Conservation (phyloP, 805 yeast species). For the Tetrapisispora nanseiensis region DNA sequence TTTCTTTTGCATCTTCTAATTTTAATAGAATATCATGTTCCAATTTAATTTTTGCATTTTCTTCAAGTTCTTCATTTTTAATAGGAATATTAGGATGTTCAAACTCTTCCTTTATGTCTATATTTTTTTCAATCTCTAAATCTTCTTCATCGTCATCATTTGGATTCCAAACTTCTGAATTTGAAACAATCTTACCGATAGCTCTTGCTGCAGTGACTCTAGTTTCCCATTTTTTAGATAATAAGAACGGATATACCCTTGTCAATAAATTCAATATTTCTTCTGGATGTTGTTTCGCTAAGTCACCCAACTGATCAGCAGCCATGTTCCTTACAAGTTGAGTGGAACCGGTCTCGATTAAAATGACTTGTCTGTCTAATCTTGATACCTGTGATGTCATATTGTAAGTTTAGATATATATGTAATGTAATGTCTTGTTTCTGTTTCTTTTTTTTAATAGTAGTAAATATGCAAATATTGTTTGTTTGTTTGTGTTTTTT, state of each 20-base stretch:
- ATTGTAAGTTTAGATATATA: too few species aligned
- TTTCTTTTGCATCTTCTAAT: conserved; percentile 20
- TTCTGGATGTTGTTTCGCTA: conserved; percentile 91
- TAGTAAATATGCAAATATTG: neutral
- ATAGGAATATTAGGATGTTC: neutral
- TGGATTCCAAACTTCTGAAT: conserved; percentile 80
- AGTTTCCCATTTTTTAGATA: conserved; percentile 88
- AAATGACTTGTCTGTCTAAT: conserved; percentile 36
- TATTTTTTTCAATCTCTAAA: conserved; percentile 7
- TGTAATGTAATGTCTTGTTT: too few species aligned
- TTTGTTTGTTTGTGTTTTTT: too few species aligned
- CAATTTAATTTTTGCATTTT: conserved; percentile 26
- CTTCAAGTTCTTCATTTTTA: conserved; percentile 7
- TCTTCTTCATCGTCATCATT: conserved; percentile 32
- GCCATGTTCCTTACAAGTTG: conserved; percentile 91
- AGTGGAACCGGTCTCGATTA: conserved; percentile 88
- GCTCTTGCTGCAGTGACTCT: conserved; percentile 92
- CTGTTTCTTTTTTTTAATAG: neutral
- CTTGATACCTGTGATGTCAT: conserved; percentile 34
- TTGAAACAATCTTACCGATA: conserved; percentile 80
- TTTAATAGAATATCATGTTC: conserved; percentile 27
- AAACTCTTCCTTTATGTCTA: neutral
- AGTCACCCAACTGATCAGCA: conserved; percentile 90
- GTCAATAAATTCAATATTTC: conserved; percentile 75
- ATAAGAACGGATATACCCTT: conserved; percentile 81